Conservation (phyloP, 164 flowering plant species). For the Hamamelis virginiana region DNA sequence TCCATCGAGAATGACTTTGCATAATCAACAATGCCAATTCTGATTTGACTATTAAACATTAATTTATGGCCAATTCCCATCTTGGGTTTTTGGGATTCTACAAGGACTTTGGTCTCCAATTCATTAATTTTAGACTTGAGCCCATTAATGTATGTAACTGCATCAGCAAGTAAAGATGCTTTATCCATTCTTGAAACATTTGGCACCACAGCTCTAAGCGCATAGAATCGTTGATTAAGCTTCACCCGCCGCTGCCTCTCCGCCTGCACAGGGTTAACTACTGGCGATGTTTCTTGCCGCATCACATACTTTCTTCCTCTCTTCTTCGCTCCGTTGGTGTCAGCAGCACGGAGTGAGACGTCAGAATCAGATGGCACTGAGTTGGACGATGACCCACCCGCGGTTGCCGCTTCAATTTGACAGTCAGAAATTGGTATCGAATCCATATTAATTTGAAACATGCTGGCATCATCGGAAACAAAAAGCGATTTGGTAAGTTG, state of each 20-base stretch:
- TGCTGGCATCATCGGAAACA: constrained; percentile 5
- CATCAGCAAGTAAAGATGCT: constrained; percentile 38
- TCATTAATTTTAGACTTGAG: constrained; percentile 18
- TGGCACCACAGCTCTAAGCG: constrained; percentile 41
- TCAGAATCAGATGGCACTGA: constrained; percentile 18
- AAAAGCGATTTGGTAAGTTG: constrained; percentile 18
- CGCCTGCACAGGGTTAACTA: constrained; percentile 41
- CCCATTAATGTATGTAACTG: constrained; percentile 30
- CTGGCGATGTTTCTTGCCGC: constrained; percentile 11
- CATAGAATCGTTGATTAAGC: constrained; percentile 39
- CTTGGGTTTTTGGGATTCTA: not conserved
- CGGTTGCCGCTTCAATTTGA: not conserved
- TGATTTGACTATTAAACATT: not conserved
- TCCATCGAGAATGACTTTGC: constrained; percentile 18
- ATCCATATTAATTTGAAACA: not conserved
- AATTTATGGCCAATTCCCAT: not conserved
- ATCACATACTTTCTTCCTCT: constrained; percentile 18
- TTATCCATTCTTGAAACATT: constrained; percentile 51
- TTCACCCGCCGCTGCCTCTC: constrained; percentile 45
- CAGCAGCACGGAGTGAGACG: not conserved
- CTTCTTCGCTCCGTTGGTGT: constrained; percentile 3
- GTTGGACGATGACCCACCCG: constrained; percentile 3
- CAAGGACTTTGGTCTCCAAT: constrained; percentile 10
- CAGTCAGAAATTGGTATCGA: not conserved
- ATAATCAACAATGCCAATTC: not conserved